Evolutionary conservation across 805 yeast genomes (phyloP).

Genomic region (Candida germanica): DNA sequence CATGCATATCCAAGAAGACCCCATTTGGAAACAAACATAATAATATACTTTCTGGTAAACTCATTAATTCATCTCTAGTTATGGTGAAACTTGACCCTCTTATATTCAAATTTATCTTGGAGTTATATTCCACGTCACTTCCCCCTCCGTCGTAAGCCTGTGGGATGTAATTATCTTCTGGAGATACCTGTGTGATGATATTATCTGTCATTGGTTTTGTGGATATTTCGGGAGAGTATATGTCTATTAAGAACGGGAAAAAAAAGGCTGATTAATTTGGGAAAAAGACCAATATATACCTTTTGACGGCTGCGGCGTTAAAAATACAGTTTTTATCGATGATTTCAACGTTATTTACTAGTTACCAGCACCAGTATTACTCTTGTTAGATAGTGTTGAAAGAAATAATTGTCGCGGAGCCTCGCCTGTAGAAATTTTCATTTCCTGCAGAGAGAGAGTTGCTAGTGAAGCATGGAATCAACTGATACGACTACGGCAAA

Average conservation of each 20-base stretch:
- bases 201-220: slow-evolving; percentile 35
- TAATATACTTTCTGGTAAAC: slow-evolving; percentile 85
- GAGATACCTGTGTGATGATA: slow-evolving; percentile 73
- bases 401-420: too few relatives aligned
- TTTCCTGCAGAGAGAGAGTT: too few relatives aligned
- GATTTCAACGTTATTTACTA: too few relatives aligned
- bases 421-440: too few relatives aligned
- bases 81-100: slow-evolving; percentile 73
- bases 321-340: not conserved
- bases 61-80: slow-evolving; percentile 85
- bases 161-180: slow-evolving; percentile 27
- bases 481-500: too few relatives aligned
- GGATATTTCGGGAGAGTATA: too few relatives aligned
- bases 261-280: too few relatives aligned
- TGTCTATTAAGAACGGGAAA: too few relatives aligned
- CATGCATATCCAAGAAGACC: slow-evolving; percentile 73
- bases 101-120: slow-evolving; percentile 72
- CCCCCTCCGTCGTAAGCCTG: slow-evolving; percentile 16
- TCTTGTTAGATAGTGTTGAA: too few relatives aligned
- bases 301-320: not conserved
- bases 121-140: slow-evolving; percentile 51
- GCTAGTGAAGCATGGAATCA: too few relatives aligned
- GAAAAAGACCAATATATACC: not conserved
- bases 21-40: slow-evolving; percentile 89
- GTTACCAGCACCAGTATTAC: too few relatives aligned